Conservation (phyloP, 2,329 filamentous ascomycete species). For the Fusarium buharicum region DNA sequence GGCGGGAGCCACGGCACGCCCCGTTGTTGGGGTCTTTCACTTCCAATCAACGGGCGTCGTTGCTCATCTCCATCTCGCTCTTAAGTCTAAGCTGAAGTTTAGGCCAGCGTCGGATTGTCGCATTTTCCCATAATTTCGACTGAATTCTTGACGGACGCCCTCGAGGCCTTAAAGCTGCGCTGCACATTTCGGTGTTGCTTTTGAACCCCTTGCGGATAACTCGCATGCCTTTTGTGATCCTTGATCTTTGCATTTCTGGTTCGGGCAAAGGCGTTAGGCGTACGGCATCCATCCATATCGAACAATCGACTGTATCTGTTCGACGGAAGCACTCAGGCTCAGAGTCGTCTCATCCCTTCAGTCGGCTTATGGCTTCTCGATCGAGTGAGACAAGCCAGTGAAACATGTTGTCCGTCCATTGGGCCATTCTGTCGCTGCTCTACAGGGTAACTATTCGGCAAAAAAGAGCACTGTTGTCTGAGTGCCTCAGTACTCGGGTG, state of each 20-base stretch:
- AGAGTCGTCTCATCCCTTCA: constrained; percentile 8
- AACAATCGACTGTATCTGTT: neutral
- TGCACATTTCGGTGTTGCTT: neutral
- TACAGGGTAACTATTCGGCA: constrained; percentile 19
- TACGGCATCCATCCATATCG: neutral
- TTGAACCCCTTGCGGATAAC: neutral
- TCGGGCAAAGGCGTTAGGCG: neutral
- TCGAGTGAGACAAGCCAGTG: constrained; percentile 14
- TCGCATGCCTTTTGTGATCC: constrained; percentile 1
- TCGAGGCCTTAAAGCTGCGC: neutral
- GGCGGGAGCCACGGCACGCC: constrained; percentile 44
- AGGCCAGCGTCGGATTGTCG: neutral
- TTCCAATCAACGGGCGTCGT: constrained; percentile 32
- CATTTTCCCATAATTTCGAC: neutral
- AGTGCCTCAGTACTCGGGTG: constrained; percentile 2
- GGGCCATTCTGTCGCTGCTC: neutral
- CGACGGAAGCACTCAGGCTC: neutral
- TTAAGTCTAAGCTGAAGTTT: neutral
- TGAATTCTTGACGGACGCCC: neutral
- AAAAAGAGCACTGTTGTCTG: constrained; percentile 5
- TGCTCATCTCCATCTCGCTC: constrained; percentile 12
- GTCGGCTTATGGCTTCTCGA: constrained; percentile 2
- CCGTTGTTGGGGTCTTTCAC: constrained; percentile 8
- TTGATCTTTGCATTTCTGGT: constrained; percentile 6
- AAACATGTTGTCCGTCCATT: constrained; percentile 2